These are phyloP conservation scores for Backusella mclennaniae DNA, from an alignment of 192 early-diverging fungal species.

Conservation along the genomic window DNA sequence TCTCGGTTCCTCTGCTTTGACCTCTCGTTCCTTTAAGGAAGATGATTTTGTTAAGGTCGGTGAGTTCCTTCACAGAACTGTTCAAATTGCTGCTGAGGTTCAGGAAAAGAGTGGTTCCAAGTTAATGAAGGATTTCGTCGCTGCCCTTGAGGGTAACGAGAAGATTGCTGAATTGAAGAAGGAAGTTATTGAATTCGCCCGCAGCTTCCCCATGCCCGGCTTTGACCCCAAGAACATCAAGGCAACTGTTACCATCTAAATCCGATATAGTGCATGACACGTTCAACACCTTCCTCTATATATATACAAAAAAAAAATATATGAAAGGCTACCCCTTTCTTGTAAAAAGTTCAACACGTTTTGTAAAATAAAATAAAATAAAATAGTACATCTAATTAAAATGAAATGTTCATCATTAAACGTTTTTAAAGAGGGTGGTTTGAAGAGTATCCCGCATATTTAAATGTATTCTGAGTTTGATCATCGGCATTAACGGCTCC, in stretches of 20 bases:
- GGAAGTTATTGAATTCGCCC: constrained; percentile 92
- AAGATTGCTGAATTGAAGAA: constrained; percentile 81
- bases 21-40: constrained; percentile 95
- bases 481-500: neutral
- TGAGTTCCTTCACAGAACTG: constrained; percentile 94
- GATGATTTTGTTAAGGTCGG: constrained; percentile 95
- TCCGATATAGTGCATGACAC: neutral
- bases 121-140: constrained; percentile 98
- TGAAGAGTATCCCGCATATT: neutral
- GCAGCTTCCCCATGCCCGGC: constrained; percentile 97
- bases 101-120: constrained; percentile 86
- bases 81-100: constrained; percentile 83
- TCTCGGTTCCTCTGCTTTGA: constrained; percentile 93
- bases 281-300: constrained; percentile 11
- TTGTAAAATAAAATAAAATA: constrained; percentile 14
- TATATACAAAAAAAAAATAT: constrained; percentile 2
- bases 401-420: neutral
- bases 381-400: neutral
- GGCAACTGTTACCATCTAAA: constrained; percentile 31
- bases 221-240: constrained; percentile 38
- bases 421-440: neutral
- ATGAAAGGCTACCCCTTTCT: neutral
- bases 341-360: constrained; percentile 30
- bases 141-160: constrained; percentile 70
- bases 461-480: neutral